Base-by-base conservation (phyloP, 1,139 yeast genomes). In the Lodderomyces pseudojiufengensis region DNA sequence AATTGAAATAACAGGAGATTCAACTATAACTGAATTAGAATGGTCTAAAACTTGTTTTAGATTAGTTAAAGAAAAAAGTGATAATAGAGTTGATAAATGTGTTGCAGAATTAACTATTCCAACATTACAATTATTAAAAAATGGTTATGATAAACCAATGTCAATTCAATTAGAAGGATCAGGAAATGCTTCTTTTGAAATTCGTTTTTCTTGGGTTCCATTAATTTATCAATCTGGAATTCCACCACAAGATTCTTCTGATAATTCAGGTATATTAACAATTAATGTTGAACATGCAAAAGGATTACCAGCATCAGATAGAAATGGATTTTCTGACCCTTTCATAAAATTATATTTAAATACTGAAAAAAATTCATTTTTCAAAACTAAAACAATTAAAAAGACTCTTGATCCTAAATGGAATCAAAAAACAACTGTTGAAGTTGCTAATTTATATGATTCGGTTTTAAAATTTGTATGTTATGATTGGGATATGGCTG, bases 271-370 rank as follows among this genome's bases (percentile, higher is more conserved):
- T 57, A 66, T 65, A 24, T 63, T 90, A 44, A 69, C 72, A n/a
- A 70, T 88, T 24, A 76, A 73, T 26, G 72, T 85, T 10, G 48
- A 80, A 33, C 70, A 70, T 38, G 97, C 94, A 3, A 72, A 71
- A n/a, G 76, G 76, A 36, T 71, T 94, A 44, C 76, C 83, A 34
- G 72, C 95, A 10, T 94, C 92, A 18, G 99, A 92, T 59, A 69
- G 86, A 20, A 82, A 84, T 47, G 97, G 97, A 37, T 84, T 83
- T 55, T 86, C 96, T 7, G 99, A 92, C 61, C 99, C 99, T 42
- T 92, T 80, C 54, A 72, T 80, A 40, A 75, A 80, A 51, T 72
- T 86, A 41, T 76, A 62, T 50, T 60, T 87, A 52, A 78, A 86
- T 54, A 80, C 81, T 21, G 73, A 65, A 33, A 68, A 73, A 43